Evolutionary conservation across 257 asterid species (phyloP).

Genomic region (Ocimum tenuiflorum): DNA sequence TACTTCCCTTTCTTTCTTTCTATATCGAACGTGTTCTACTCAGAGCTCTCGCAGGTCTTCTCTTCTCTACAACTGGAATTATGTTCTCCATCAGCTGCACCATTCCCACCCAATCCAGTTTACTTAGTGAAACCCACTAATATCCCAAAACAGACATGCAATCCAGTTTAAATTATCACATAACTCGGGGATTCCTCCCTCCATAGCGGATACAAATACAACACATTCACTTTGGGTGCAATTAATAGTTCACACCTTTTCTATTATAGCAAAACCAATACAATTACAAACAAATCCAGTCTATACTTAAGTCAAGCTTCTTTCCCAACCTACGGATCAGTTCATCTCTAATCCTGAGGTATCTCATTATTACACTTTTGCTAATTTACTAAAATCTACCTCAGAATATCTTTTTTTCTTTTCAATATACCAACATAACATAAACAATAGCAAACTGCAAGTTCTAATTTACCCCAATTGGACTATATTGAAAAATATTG

Average conservation of each 20-base stretch:
- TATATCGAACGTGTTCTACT: constrained; percentile 41
- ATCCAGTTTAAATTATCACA: not conserved
- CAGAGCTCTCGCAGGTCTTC: constrained; percentile 46
- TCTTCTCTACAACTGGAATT: constrained; percentile 54
- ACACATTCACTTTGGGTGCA: not conserved
- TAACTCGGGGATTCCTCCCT: not conserved
- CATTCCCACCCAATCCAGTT: not conserved
- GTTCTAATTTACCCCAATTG: too few species aligned
- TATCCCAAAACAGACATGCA: not conserved
- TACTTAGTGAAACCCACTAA: not conserved
- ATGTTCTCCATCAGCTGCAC: constrained; percentile 74
- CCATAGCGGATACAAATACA: not conserved
- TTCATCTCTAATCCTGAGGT: not conserved
- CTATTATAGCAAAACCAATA: not conserved
- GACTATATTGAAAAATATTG: not conserved
- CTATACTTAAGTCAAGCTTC: not conserved
- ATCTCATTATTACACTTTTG: not conserved
- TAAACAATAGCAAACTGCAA: too few species aligned
- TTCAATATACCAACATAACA: not conserved
- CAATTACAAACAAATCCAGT: not conserved
- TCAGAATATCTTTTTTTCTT: not conserved
- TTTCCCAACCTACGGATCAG: not conserved
- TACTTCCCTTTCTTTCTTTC: constrained; percentile 3
- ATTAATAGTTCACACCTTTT: too few species aligned
- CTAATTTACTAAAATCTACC: not conserved